Evolutionary conservation across 306 rosid genomes (phyloP), one percentile per base, ranked within the genome.

Genomic region (Mucuna pruriens): DNA sequence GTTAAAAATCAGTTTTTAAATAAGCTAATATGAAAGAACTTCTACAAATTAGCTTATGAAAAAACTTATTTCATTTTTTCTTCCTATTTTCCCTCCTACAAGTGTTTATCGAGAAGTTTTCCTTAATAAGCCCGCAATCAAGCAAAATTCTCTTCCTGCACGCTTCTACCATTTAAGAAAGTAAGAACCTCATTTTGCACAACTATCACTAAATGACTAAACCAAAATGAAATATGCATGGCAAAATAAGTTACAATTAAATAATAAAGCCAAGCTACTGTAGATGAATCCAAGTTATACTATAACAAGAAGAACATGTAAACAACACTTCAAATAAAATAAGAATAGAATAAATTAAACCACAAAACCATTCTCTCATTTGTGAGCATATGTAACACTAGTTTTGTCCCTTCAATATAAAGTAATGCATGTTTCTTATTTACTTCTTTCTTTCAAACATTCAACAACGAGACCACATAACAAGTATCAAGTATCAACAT

Each of bases 161-260:
- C 26, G 60, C 63, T 82, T 67, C 31, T 7, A 52, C 23, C 66
- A 19, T 66, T 54, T 19, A 52, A 57, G 44, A 74, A 55, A 57
- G 81, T 55, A 68, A 60, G 62, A 58, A 12, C 72, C 51, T 58
- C 22, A 20, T 58, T 17, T 49, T 57, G 54, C 34, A 25, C 33
- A 74, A 7, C 33, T 33, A 54, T 44, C 55, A 58, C 51, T 71
- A 44, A 55, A 65, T 70, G 77, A 67, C 57, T 39, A 55, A 65
- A 73, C 52, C 48, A 64, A 80, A 48, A 63, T 31, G 71, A 64
- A 2, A 44, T 19, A 39, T 25, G 71, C 71, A 74, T 2, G 25
- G 40, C 6, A 16, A 67, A 52, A 39, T 23, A 58, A 57, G 71
- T 48, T 60, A 33, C 70, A 60, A 38, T 67, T 67, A 6, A 39